Base-by-base conservation (phyloP, 2,329 filamentous ascomycete genomes). In the Nakataea oryzae region DNA sequence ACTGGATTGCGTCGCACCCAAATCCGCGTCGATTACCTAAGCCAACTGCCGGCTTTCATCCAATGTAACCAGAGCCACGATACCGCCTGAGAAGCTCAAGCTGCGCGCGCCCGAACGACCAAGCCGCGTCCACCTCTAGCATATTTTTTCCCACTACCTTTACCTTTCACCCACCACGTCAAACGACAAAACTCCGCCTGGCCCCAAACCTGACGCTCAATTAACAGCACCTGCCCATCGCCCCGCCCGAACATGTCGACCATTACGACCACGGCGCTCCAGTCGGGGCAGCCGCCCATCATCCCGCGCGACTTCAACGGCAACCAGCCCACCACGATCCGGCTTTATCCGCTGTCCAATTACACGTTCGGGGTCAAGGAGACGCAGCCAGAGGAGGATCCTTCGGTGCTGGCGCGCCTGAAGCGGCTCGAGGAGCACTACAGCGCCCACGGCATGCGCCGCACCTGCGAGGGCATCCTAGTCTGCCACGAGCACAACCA, bases 401-500 rank as follows among this genome's bases (percentile, higher is more conserved):
- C 93, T 0, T 97, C 92, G 0, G 95, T 99, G 2, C 85, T 96
- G 63, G 93, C 95, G 62, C 89, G 95, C 2, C 81, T 99, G 67
- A 93, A 93, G 79, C 87, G 95, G 11, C 83, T 99, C n/a, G 92
- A 97, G 74, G 93, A 97, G 73, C 93, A 99, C 77, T 99, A 96
- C 74, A 81, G 85, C 32, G 82, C 88, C 66, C 87, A 97, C 80
- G 95, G 95, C 71, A 99, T 99, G 95, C 88, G 95, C 63, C 88
- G 95, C 62, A 97, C 95, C 24, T 97, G 93, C 75, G 95, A 99
- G 78, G 95, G 93, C 69, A 91, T 99, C 69, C 84, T 99, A 58
- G 91, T 99, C 68, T 99, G 95, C 78, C 95, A 99, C 75, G 95
- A 99, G 77, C 93, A 97, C 81, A 97, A 97, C 78, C 95, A 97